Evolutionary conservation across 768 basidiomycete species (phyloP), one percentile per base, ranked within the genome.

Genomic region (Tylopilus rubrobrunneus): DNA sequence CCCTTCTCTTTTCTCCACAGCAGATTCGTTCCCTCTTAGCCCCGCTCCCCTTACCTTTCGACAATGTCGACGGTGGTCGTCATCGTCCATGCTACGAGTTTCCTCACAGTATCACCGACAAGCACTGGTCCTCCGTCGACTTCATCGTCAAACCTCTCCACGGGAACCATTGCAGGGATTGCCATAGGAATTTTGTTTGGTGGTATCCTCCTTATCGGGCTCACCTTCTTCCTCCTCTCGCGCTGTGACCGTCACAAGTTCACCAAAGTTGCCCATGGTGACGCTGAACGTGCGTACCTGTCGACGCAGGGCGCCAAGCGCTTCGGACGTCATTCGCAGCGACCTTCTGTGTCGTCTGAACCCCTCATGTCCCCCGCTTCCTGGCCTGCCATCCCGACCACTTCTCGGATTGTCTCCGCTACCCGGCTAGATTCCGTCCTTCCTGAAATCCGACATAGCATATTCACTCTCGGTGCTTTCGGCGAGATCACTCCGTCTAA

Each of bases 291-390:
- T 10, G 33, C 44, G 25, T 21, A 49, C 27, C 21, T 40, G 29
- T 52, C 55, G 10, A 54, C 45, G 2, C 21, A 21, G 10, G 36
- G 17, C 28, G 12, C 48, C 15, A 49, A 17, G 2, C 14, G 15
- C 17, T 40, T 52, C 36, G 4, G 34, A 19, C 45, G 19, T 45
- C 67, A 57, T 33, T 45, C 52, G 0, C 53, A 58, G 33, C 58
- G 44, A 7, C 53, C 46, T 31, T 68, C 67, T 10, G 25, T 57
- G 14, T 67, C 62, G 0, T 47, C 49, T 8, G 63, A 71, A 15
- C 63, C 69, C 12, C 60, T 69, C 36, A 58, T 66, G 4, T 34
- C 55, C n/a, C 48, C 52, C 5, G 14, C 45, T 25, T 50, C 59
- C 6, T 59, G 51, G 49, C 53, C 58, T 0, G 46, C 56, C 19